Conservation (phyloP, 2,329 filamentous ascomycete species). For the Colletotrichum magnum region DNA sequence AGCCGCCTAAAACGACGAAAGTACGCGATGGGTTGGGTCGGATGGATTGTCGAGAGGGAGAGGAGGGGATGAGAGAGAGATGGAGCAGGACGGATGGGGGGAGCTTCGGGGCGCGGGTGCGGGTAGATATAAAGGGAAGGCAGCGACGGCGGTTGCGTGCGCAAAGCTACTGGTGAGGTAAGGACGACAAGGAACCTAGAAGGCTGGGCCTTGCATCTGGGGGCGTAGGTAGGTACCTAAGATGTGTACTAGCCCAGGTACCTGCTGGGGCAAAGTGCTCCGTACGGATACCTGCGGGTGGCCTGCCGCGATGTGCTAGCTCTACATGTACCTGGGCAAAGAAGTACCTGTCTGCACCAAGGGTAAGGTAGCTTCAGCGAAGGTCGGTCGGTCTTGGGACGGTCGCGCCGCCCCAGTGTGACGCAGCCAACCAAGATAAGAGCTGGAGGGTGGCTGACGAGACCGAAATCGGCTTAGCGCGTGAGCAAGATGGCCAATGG, state of each 20-base stretch:
- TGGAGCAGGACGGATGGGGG: conserved; percentile 46
- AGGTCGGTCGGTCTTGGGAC: conserved; percentile 27
- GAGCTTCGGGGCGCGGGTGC: conserved; percentile 40
- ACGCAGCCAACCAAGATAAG: conserved; percentile 44
- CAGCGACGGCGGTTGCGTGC: conserved; percentile 43
- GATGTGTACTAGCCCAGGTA: neutral
- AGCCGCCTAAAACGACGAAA: conserved; percentile 40
- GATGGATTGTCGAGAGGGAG: conserved; percentile 41
- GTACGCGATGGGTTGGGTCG: conserved; percentile 40
- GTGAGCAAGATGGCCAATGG: conserved; percentile 42
- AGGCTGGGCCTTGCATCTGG: neutral
- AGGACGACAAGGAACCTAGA: conserved; percentile 9
- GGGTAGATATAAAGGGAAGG: conserved; percentile 46
- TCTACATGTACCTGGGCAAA: neutral
- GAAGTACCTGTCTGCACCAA: neutral
- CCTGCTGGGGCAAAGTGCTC: no score
- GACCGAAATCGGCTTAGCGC: conserved; percentile 46
- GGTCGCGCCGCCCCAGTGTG: conserved; percentile 39
- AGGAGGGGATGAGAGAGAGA: conserved; percentile 45
- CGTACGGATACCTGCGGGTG: no score
- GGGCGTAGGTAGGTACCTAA: neutral
- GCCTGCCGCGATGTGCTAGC: no score
- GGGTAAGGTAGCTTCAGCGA: neutral
- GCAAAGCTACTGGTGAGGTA: conserved; percentile 40
- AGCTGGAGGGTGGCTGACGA: conserved; percentile 41